Evolutionary conservation across 2,329 filamentous ascomycete species (phyloP), one percentile per base, ranked within the genome.

Genomic region (Aspergillus pseudotamarii): DNA sequence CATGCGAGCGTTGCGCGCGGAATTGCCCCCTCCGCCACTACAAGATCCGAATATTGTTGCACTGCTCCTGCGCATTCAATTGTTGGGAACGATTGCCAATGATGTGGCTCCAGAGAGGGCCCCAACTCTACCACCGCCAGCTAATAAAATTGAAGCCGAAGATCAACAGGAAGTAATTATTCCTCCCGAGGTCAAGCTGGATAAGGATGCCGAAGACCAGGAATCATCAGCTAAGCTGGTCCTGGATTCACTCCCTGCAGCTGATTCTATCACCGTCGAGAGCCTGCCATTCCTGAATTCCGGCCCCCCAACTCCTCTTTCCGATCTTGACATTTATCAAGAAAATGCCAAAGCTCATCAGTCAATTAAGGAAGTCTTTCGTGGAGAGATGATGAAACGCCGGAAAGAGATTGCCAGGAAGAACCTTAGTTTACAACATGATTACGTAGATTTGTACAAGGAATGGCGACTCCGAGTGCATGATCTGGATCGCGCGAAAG

Each of bases 281-380:
- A 76, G 70, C 60, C 71, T 84, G n/a, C 82, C 82, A 5, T 84
- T 82, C 65, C 69, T 83, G 23, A 70, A 75, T 43, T 71, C 73
- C 23, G 79, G 78, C 0, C 78, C 80, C 34, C 80, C 75, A 6
- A 80, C 79, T 6, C 79, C 81, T 1, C 69, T 81, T 23, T 79
- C 80, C 6, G 78, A 83, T 30, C 71, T 83, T 56, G 80, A 82
- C 21, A 71, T 78, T 4, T 78, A 76, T 26, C 78, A 81, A 57
- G 79, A 83, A 38, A 81, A 81, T 58, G 66, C 67, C 10, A 63
- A 73, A 19, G 73, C 71, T 10, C 75, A 81, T 59, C 74, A 80
- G 45, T 69, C 68, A 14, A 69, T 82, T n/a, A 78, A 76, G 55
- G 77, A 77, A 14, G 67, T 73, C 3, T 73, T 83, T 28, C 72